Evolutionary conservation across 2,329 filamentous ascomycete species (phyloP).

Genomic region (Metarhizium anisopliae): DNA sequence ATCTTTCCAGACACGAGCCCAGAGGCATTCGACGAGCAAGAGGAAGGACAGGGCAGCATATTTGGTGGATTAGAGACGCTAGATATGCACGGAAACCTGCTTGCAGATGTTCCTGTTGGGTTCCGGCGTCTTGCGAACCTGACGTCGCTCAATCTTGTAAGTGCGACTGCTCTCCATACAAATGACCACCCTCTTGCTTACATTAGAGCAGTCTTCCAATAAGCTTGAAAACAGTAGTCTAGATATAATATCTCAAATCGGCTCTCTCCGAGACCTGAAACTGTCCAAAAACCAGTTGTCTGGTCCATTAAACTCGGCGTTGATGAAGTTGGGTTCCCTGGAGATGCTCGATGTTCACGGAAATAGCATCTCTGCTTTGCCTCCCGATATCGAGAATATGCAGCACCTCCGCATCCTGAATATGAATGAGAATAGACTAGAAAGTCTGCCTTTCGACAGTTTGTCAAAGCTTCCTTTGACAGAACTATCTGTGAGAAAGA

Average conservation of each 20-base stretch:
- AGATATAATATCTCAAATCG: conserved; percentile 65
- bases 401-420: conserved; percentile 66
- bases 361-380: conserved; percentile 68
- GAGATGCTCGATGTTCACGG: conserved; percentile 74
- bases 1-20: conserved; percentile 69
- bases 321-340: conserved; percentile 57
- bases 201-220: conserved; percentile 59
- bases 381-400: conserved; percentile 58
- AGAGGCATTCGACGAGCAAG: conserved; percentile 49
- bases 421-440: conserved; percentile 69
- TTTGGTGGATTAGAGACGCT: conserved; percentile 75
- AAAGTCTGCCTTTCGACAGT: conserved; percentile 58
- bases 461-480: conserved; percentile 60
- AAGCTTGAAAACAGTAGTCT: conserved; percentile 64
- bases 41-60: conserved; percentile 60
- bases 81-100: conserved; percentile 77
- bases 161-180: conserved; percentile 17
- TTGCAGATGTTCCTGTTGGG: conserved; percentile 65
- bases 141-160: conserved; percentile 72
- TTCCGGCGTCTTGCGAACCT: conserved; percentile 64
- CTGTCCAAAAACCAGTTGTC: conserved; percentile 69
- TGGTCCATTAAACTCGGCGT: conserved; percentile 54
- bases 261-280: conserved; percentile 67
- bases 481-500: conserved; percentile 68
- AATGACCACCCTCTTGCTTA: conserved; percentile 12